Evolutionary conservation across 1,139 yeast genomes (phyloP).

Genomic region (Blastobotrys buckinghamii): DNA sequence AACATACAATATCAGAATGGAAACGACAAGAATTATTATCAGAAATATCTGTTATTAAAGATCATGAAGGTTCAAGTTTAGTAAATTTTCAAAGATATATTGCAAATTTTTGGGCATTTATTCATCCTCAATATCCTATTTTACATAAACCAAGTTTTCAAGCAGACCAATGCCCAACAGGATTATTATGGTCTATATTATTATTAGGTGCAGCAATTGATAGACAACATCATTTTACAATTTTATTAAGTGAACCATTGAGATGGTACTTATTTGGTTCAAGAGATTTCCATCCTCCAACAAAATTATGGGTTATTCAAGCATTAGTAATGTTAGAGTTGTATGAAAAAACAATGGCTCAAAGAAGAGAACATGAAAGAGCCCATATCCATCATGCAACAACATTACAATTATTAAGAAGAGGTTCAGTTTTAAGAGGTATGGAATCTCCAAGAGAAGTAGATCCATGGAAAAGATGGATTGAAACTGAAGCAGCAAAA

Average conservation of each 20-base stretch:
- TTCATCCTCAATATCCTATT: conserved; percentile 57
- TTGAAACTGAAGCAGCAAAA: conserved; percentile 71
- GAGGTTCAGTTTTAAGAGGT: conserved; percentile 56
- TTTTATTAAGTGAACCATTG: conserved; percentile 53
- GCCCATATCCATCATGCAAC: conserved; percentile 76
- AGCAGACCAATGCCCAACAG: conserved; percentile 46
- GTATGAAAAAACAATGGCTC: conserved; percentile 57
- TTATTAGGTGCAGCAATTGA: conserved; percentile 46
- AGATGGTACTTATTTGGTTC: conserved; percentile 56
- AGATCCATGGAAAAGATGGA: conserved; percentile 54
- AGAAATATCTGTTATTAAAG: conserved; percentile 35
- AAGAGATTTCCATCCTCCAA: conserved; percentile 50
- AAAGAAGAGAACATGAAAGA: conserved; percentile 48
- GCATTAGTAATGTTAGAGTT: conserved; percentile 56
- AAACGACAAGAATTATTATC: conserved; percentile 32
- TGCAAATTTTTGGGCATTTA: conserved; percentile 46
- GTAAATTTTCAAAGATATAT: conserved; percentile 32
- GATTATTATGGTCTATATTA: conserved; percentile 50
- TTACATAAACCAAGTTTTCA: conserved; percentile 60
- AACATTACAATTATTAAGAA: conserved; percentile 61
- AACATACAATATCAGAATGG: conserved; percentile 22
- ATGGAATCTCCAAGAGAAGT: conserved; percentile 21
- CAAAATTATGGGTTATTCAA: conserved; percentile 62
- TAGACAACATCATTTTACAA: conserved; percentile 37
- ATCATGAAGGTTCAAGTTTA: conserved; percentile 33